A percentile compares a stretch with the other conserved stretches of the same genome.
Conservation (phyloP, 805 yeast species). For the Suhomyces sp. region DNA sequence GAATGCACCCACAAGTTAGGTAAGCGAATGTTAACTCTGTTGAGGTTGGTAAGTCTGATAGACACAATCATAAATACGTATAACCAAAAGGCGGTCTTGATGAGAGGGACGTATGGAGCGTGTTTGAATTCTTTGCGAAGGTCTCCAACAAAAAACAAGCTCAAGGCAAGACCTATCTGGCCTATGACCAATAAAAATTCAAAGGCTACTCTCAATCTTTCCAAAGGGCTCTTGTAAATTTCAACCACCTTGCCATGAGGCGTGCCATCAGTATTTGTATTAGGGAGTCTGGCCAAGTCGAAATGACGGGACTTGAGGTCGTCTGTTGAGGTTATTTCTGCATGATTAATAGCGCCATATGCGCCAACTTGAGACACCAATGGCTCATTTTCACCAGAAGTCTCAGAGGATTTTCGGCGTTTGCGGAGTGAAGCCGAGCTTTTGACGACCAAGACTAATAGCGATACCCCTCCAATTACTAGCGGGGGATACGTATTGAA, state of each 20-base stretch:
- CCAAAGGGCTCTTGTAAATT: conserved; percentile 49
- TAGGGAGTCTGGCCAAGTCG: conserved; percentile 54
- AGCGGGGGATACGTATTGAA: conserved; percentile 36
- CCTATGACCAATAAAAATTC: conserved; percentile 47
- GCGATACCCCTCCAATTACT: conserved; percentile 27
- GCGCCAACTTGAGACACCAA: conserved; percentile 30
- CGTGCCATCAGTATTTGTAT: conserved; percentile 57
- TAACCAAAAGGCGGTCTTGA: conserved; percentile 40
- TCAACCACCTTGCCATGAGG: conserved; percentile 54
- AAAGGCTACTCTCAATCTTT: conserved; percentile 50
- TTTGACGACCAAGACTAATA: conserved; percentile 23
- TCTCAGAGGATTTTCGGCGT: conserved; percentile 8
- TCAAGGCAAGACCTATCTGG: conserved; percentile 37
- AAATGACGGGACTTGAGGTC: conserved; percentile 59
- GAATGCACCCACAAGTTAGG: conserved; percentile 68
- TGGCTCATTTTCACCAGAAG: conserved; percentile 27
- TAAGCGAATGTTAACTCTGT: conserved; percentile 28
- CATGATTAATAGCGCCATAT: conserved; percentile 28
- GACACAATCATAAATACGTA: conserved; percentile 39
- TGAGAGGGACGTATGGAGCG: conserved; percentile 21
- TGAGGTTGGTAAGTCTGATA: conserved; percentile 37
- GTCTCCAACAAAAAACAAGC: conserved; percentile 30
- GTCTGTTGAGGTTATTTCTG: conserved; percentile 6
- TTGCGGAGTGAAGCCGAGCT: conserved; percentile 12
- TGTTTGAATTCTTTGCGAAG: conserved; percentile 33